These are phyloP conservation scores for Geotrichum europaeum DNA, from an alignment of 1,139 yeast genomes.

Conservation along the genomic window DNA sequence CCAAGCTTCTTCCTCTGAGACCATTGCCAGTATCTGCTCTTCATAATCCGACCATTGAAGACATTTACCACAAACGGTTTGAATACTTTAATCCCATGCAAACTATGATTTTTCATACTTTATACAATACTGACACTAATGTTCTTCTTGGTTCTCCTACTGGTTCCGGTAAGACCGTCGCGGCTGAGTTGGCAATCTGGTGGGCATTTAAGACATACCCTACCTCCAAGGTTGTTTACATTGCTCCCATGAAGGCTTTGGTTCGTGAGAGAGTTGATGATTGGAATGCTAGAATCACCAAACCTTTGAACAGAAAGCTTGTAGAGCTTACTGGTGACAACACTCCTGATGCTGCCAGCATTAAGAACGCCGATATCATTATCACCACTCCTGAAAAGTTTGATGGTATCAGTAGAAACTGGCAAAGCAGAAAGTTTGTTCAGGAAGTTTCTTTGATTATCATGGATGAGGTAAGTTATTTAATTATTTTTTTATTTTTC, in stretches of 20 bases:
- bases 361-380: constrained; percentile 84
- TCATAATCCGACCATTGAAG: constrained; percentile 60
- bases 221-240: constrained; percentile 79
- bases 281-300: constrained; percentile 70
- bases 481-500: neutral
- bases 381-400: constrained; percentile 97
- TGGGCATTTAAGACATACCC: constrained; percentile 81
- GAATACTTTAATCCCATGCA: constrained; percentile 97
- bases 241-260: constrained; percentile 98
- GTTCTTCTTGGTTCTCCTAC: constrained; percentile 97
- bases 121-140: constrained; percentile 72
- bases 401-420: constrained; percentile 97
- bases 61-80: constrained; percentile 60
- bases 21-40: constrained; percentile 84
- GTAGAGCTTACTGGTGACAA: constrained; percentile 98
- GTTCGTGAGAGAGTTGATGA: constrained; percentile 96
- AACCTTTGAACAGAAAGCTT: constrained; percentile 45
- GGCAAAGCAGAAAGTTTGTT: constrained; percentile 93
- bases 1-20: constrained; percentile 69
- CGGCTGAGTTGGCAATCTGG: constrained; percentile 96
- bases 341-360: constrained; percentile 79
- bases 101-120: constrained; percentile 88
- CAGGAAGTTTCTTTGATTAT: constrained; percentile 86
- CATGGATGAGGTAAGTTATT: constrained; percentile 64
- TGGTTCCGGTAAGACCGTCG: constrained; percentile 97